Percentiles rank a stretch among this genome's conserved stretches.
phyloP scores from a whole-genome alignment of 1,284 basidiomycete genomes.

The Paramarasmius palmivorus region DNA sequence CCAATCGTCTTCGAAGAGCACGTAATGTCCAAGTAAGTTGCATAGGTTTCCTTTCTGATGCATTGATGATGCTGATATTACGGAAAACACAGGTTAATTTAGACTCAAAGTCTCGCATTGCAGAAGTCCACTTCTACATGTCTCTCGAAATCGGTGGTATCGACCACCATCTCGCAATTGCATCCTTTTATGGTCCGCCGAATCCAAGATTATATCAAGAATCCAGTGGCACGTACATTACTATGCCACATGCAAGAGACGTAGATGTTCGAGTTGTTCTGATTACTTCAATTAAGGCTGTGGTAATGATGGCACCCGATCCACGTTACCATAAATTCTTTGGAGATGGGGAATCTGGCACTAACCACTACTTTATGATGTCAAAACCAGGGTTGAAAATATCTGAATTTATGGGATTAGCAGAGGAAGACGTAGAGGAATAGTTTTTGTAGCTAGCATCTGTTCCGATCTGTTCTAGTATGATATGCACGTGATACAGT shows the following conservation, averaged over 20 bases:
- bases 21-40: slow-evolving; percentile 19
- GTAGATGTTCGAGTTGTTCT: too few species aligned
- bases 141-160: background rate
- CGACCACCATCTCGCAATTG: background rate
- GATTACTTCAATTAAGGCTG: too few species aligned
- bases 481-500: too few species aligned
- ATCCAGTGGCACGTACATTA: too few species aligned
- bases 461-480: too few species aligned
- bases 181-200: background rate
- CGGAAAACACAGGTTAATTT: background rate
- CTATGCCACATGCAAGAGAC: too few species aligned
- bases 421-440: background rate
- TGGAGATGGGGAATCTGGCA: background rate
- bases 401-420: background rate
- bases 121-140: background rate
- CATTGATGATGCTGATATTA: too few species aligned
- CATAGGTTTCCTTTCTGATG: background rate
- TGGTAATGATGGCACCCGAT: background rate
- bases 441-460: too few species aligned
- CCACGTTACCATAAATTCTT: background rate
- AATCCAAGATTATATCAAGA: background rate
- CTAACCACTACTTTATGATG: background rate
- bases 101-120: background rate
- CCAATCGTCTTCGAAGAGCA: slow-evolving; percentile 3
- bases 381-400: background rate